Evolutionary conservation across 1,284 basidiomycete genomes (phyloP), one percentile per base, ranked within the genome.

Genomic region (Puccinia horiana): DNA sequence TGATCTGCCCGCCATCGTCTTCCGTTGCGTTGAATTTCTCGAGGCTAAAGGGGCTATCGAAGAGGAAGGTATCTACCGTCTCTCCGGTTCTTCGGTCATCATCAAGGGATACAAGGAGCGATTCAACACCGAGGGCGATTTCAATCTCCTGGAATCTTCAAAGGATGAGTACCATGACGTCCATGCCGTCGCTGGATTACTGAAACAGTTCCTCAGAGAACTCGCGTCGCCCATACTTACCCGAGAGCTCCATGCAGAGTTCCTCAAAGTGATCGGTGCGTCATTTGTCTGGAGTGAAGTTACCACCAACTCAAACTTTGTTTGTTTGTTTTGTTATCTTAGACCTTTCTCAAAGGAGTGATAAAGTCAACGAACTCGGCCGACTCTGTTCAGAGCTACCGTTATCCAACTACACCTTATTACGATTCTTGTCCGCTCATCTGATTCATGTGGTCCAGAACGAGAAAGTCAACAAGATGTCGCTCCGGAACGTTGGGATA

Each of bases 61-160:
- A 85, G 96, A 99, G 86, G 96, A 99, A 88, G 96, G 96, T 52
- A 97, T 99, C 84, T 99, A 99, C 88, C 92, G 96, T 76, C 88
- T 99, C 78, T 95, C 93, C 85, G 95, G 95, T 11, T 94, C 93
- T 85, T 93, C 93, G 82, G 94, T 94, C 40, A 94, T 96, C 77
- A 96, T 98, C 89, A 98, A 98, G 89, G 91, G 89, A 67, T 89
- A 99, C 82, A 95, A 93, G 86, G 96, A 98, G 86, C 91, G 92
- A 83, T 99, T 98, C 89, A 97, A 98, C 87, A 76, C 85, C 92
- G 95, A 98, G 89, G 95, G 95, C 32, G 96, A 98, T 87, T 90
- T 96, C 83, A 92, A 97, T 86, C 89, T 98, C 42, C 88, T 95
- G 37, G 91, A 90, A 56, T 91, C 92, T 8, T 80, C 82, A 11